Evolutionary conservation across 768 basidiomycete species (phyloP).

Genomic region (Pleurotus giganteus): DNA sequence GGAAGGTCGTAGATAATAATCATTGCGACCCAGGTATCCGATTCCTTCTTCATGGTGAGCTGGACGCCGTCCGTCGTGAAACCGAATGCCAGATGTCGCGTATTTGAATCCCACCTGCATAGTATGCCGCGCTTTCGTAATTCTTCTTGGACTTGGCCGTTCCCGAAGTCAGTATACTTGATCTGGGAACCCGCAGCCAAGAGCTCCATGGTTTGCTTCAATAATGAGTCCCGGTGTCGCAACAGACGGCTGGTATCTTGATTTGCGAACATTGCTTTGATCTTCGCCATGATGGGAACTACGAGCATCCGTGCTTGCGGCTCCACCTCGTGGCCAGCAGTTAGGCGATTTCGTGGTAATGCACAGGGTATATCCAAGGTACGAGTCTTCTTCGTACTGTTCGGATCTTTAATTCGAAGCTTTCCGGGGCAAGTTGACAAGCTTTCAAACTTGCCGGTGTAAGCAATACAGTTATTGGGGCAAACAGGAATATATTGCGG

Average conservation of each 20-base stretch:
- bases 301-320: conserved; percentile 21
- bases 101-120: conserved; percentile 16
- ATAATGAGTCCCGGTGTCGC: conserved; percentile 20
- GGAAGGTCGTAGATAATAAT: conserved; percentile 21
- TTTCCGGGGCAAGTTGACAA: conserved; percentile 15
- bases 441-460: conserved; percentile 18
- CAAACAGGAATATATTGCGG: conserved; percentile 21
- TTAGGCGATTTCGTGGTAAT: conserved; percentile 11
- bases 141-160: conserved; percentile 17
- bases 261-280: conserved; percentile 27
- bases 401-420: background rate
- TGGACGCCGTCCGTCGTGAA: conserved; percentile 27
- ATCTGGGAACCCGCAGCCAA: conserved; percentile 10
- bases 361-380: conserved; percentile 13
- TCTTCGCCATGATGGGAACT: conserved; percentile 21
- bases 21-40: conserved; percentile 23
- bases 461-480: conserved; percentile 24
- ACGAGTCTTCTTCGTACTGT: background rate
- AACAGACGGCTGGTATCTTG: conserved; percentile 20
- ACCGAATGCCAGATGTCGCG: conserved; percentile 21
- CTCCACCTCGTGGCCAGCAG: background rate
- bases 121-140: conserved; percentile 17
- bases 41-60: conserved; percentile 31
- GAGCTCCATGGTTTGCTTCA: conserved; percentile 19
- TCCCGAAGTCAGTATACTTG: conserved; percentile 23